Evolutionary conservation across 2,329 filamentous ascomycete species (phyloP), one percentile per base, ranked within the genome.

Genomic region (Phaeosphaeria sp.): DNA sequence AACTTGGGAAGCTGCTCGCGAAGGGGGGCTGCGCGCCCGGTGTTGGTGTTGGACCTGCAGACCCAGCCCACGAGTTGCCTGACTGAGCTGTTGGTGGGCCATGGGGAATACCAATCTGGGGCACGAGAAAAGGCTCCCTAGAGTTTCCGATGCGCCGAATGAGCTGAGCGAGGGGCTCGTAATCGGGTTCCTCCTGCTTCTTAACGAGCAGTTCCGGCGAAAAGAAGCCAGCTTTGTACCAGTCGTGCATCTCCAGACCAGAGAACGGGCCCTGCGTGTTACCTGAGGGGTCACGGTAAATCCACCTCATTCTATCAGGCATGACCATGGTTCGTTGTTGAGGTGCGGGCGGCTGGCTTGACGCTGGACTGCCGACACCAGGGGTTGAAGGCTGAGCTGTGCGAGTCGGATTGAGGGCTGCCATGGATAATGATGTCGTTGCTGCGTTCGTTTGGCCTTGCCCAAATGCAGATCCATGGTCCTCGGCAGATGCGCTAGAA

Each of bases 161-260:
- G 22, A 99, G 86, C 77, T 98, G 93, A 2, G 94, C 95, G 10
- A 99, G 82, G 13, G 94, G 95, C 77, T 99, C 95, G 69, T 97
- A 99, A 50, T 99, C 94, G 0, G 85, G 83, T 71, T 99, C 95
- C 74, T 99, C 95, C 5, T 94, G 83, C 75, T 97, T 97, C 81
- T 96, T 97, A 30, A 99, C 95, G 44, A 96, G 87, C 20, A 99
- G 83, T 68, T 99, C 94, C 0, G 94, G 89, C 0, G 92, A 96
- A 79, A 99, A 99, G 80, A 98, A 99, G 46, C 94, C 93, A 39
- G 93, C 94, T 77, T 98, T 98, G 80, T 98, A 99, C 95, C 95
- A 99, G 70, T 99, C 96, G 67, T 99, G 96, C 95, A 99, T 99
- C 78, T 99, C 95, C 50, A 99, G 81, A 1, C 95, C 95, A 41